Percentiles rank a stretch among this genome's conserved stretches.
Conservation (phyloP, 257 asterid genomes). For the Parsonsia alboflavescens region DNA sequence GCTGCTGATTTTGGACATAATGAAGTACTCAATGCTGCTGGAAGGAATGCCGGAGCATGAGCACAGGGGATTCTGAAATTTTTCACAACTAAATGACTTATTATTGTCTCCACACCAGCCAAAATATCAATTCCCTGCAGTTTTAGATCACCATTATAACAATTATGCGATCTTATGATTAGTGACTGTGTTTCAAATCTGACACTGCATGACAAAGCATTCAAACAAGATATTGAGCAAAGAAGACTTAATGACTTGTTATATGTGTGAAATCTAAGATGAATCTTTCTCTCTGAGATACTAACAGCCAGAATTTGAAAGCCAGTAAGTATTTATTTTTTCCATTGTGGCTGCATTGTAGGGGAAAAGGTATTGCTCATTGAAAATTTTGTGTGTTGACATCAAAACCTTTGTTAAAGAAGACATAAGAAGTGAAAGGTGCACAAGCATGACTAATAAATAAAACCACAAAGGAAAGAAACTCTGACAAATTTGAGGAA, state of each 20-base stretch:
- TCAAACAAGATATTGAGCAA: not conserved
- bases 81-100: slow-evolving; percentile 84
- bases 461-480: not conserved
- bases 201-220: not conserved
- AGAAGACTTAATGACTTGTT: not conserved
- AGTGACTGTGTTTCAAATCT: not conserved
- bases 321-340: not conserved
- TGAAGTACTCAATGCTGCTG: slow-evolving; percentile 44
- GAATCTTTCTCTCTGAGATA: not conserved
- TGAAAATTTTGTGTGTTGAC: not conserved
- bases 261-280: not conserved
- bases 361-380: not conserved
- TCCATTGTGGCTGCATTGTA: not conserved
- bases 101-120: slow-evolving; percentile 92
- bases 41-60: slow-evolving; percentile 81
- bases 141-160: not conserved
- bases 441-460: not conserved
- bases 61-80: slow-evolving; percentile 80
- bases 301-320: not conserved
- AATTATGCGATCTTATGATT: not conserved
- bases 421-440: not conserved
- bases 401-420: not conserved
- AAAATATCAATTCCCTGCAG: slow-evolving; percentile 75
- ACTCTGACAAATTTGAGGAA: not conserved
- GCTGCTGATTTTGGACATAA: slow-evolving; percentile 83